phyloP scores from a whole-genome alignment of 73 alveolate genomes.

The Symbiodinium pilosum region DNA sequence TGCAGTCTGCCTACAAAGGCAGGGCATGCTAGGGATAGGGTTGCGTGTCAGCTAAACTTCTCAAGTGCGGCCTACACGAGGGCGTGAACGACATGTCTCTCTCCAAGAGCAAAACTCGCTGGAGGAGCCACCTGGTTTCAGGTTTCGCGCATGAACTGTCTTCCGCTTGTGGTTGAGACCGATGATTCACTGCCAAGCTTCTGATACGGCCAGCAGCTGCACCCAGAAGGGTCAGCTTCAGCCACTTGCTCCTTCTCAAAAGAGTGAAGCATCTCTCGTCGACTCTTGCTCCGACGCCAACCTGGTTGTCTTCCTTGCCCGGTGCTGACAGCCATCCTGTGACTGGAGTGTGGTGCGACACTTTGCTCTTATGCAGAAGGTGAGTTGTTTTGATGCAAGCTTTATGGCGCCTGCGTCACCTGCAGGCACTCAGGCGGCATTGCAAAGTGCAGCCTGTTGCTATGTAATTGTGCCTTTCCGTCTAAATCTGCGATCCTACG shows the following conservation, averaged over 20 bases:
- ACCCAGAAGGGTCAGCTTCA: neutral
- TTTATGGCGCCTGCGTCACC: neutral
- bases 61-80: neutral
- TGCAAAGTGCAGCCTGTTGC: neutral
- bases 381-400: no score
- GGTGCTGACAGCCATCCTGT: no score
- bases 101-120: neutral
- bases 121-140: neutral
- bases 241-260: neutral
- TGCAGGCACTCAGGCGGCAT: neutral
- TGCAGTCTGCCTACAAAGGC: slow-evolving; percentile 3
- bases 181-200: neutral
- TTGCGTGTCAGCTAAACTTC: no score
- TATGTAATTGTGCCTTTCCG: no score
- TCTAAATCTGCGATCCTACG: no score
- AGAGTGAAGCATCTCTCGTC: no score
- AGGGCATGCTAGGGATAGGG: no score
- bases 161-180: no score
- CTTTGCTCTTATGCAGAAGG: neutral
- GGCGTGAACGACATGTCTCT: neutral
- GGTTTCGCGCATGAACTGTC: no score
- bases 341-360: no score
- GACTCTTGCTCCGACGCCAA: no score
- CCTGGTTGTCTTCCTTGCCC: no score
- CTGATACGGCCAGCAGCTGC: slow-evolving; percentile 3